Percentiles rank a stretch among this genome's conserved stretches.
Conservation (phyloP, 139 green algal genomes). For the Chara braunii region DNA sequence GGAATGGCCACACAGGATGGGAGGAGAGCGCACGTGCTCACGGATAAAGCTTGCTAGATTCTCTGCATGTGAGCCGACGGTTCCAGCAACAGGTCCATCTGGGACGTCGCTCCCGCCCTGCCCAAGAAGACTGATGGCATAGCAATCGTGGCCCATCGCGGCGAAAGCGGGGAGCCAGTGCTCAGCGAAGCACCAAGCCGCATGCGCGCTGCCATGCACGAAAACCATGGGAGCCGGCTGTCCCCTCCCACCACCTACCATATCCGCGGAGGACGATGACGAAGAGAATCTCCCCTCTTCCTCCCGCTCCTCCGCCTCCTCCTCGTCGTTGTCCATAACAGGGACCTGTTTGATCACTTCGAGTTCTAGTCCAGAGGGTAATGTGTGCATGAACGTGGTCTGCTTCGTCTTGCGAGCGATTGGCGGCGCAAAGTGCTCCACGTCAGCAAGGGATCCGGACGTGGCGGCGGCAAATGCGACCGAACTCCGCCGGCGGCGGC, state of each 20-base stretch:
- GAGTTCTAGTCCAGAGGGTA: slow-evolving; percentile 10
- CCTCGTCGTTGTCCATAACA: neutral
- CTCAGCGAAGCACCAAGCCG: slow-evolving; percentile 75
- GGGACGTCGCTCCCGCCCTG: slow-evolving; percentile 32
- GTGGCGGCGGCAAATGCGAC: too few species aligned
- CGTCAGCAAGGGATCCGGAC: too few species aligned
- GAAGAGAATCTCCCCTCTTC: neutral
- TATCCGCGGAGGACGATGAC: neutral
- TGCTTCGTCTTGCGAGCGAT: neutral
- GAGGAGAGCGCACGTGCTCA: slow-evolving; percentile 20
- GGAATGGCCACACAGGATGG: slow-evolving; percentile 69
- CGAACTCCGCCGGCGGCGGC: too few species aligned
- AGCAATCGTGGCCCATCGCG: slow-evolving; percentile 9
- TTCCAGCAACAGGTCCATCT: slow-evolving; percentile 21
- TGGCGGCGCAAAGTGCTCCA: too few species aligned
- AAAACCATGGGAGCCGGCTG: slow-evolving; percentile 57
- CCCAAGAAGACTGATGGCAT: slow-evolving; percentile 28
- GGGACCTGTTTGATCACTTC: slow-evolving; percentile 21
- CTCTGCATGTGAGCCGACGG: slow-evolving; percentile 12
- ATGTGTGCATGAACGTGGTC: neutral
- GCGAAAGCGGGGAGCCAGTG: slow-evolving; percentile 29
- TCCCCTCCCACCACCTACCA: neutral
- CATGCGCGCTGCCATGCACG: slow-evolving; percentile 80
- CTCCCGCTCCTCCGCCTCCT: too few species aligned
- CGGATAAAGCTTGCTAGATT: slow-evolving; percentile 26